Base-by-base conservation (phyloP, 441 rosid species). In the Bruguiera hainesii region DNA sequence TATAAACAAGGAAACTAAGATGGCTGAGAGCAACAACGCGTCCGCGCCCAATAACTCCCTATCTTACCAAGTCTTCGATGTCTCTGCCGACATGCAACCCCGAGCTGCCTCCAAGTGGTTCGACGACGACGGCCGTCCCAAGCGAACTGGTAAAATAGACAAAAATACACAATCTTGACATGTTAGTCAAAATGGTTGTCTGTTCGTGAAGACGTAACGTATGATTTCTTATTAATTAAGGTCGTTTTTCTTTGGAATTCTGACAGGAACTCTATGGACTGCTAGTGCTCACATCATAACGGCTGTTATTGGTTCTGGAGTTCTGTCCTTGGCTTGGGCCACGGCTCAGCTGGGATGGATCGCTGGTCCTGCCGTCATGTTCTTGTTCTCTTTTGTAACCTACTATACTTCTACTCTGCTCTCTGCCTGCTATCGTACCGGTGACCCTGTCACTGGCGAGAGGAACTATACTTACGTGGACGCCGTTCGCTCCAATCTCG, bases 271-370 rank as follows among this genome's bases (percentile, higher is more conserved):
- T 52, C 68, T 82, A 4, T 86, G 90, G 89, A 89, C 91, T 2
- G 87, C 94, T 9, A 88, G 91, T 67, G 87, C 94, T 0, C 94
- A 88, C 73, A 80, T 88, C 9, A 84, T 88, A 64, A 88, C 89
- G 58, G 95, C 90, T 0, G 91, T 87, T 65, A 89, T 89, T 42
- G 95, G 95, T 3, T 87, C 89, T 0, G 95, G 92, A 13, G 91
- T 89, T 5, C 72, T 89, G 67, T 89, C 95, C 29, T 71, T 89
- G 59, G 90, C 95, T 0, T 87, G 91, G 91, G 90, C 91, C 20
- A 77, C 78, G 6, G 95, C 95, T 7, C 95, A 89, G 72, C 86
- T 89, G 7, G 95, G 95, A 63, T 89, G 95, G 95, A 33, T 89
- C 10, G 90, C 91, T 6, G 95, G 91, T 59, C 95, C 95, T 0